Percentiles rank a stretch among this genome's conserved stretches.
These are phyloP conservation scores for Trichoderma sp. DNA, from an alignment of 2,329 filamentous ascomycete genomes.

Conservation along the genomic window DNA sequence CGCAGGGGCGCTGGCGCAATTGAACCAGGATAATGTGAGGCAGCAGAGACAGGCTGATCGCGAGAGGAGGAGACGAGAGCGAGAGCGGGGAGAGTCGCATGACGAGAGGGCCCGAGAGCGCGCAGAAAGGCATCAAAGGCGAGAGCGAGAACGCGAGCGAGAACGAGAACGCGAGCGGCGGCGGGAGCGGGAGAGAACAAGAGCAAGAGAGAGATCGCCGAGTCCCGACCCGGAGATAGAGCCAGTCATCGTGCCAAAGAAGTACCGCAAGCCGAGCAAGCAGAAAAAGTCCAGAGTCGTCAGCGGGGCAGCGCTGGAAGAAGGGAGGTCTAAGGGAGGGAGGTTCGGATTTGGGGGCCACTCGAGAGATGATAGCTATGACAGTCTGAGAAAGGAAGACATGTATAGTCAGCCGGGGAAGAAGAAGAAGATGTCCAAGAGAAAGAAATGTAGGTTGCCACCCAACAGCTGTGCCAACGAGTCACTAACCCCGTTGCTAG, in stretches of 20 bases:
- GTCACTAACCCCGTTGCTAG: constrained; percentile 34
- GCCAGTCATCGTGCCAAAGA: constrained; percentile 26
- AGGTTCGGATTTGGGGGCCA: constrained; percentile 26
- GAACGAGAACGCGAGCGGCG: constrained; percentile 24
- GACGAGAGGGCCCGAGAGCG: constrained; percentile 19
- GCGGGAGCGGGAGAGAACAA: constrained; percentile 24
- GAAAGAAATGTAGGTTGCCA: constrained; percentile 55
- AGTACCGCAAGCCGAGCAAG: constrained; percentile 34
- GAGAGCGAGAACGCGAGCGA: constrained; percentile 23
- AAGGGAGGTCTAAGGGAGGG: constrained; percentile 48
- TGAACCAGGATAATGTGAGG: constrained; percentile 58
- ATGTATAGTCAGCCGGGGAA: constrained; percentile 42
- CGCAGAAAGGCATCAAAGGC: constrained; percentile 18
- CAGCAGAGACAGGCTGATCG: constrained; percentile 48
- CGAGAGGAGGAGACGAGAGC: constrained; percentile 20
- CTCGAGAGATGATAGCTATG: constrained; percentile 40
- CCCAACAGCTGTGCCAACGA: neutral
- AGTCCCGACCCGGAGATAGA: constrained; percentile 17
- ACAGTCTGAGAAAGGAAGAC: constrained; percentile 51
- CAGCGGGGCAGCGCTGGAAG: constrained; percentile 67
- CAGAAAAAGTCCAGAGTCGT: constrained; percentile 59
- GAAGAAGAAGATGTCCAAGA: constrained; percentile 57
- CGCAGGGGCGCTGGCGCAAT: constrained; percentile 59
- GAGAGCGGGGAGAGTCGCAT: constrained; percentile 19
- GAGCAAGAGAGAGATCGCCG: constrained; percentile 25